Conservation (phyloP, 164 flowering plant species). For the Taxillus chinensis region DNA sequence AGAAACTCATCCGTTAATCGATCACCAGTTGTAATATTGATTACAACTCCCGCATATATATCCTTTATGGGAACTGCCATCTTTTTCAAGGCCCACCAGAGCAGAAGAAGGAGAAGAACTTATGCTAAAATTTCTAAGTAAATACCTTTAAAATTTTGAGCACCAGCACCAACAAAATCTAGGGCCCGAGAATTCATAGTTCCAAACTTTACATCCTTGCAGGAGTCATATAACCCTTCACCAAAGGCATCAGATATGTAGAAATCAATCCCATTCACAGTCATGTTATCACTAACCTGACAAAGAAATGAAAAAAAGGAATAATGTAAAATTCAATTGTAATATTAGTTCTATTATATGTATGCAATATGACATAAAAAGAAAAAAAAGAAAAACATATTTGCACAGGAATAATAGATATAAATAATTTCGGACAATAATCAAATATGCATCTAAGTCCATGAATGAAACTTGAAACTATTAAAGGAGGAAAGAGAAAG, state of each 20-base stretch:
- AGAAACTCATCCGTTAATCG: too few relatives aligned
- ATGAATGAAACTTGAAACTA: not conserved
- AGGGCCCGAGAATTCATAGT: conserved; percentile 85
- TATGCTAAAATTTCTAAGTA: not conserved
- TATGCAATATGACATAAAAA: not conserved
- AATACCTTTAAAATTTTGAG: conserved; percentile 72
- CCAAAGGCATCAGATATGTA: conserved; percentile 76
- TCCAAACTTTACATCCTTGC: conserved; percentile 99
- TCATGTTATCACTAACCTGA: conserved; percentile 67
- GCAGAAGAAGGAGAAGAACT: not conserved
- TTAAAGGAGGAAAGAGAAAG: not conserved
- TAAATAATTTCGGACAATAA: too few relatives aligned
- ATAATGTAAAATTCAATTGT: not conserved
- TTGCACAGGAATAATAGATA: not conserved
- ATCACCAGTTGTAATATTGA: too few relatives aligned
- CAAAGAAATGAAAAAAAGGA: conserved; percentile 10
- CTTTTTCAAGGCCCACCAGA: too few relatives aligned
- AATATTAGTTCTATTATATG: not conserved
- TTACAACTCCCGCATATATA: too few relatives aligned
- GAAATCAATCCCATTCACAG: conserved; percentile 83
- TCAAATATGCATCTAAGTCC: too few relatives aligned
- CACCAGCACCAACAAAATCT: conserved; percentile 88
- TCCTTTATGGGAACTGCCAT: too few relatives aligned
- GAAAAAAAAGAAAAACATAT: not conserved
- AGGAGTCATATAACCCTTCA: conserved; percentile 76